Base-by-base conservation (phyloP, 257 asterid genomes). In the Przewalskia tangutica region DNA sequence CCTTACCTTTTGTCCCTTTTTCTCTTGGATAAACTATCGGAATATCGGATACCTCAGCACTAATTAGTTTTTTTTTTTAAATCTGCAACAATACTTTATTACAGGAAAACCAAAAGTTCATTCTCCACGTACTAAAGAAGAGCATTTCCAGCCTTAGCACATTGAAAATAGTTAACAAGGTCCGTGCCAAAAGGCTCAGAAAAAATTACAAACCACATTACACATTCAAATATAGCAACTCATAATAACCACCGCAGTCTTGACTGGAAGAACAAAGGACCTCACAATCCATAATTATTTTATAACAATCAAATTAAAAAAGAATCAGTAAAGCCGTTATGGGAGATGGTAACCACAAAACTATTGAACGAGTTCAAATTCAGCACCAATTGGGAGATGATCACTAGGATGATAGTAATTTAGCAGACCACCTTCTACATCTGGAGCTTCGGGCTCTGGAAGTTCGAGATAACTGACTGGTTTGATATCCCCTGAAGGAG, bases 331-430 rank as follows among this genome's bases (percentile, higher is more conserved):
- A 4, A 17, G 5, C 16, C 1, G 16, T 2, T 48, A 36, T 13
- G 36, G 75, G 36, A 34, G 1, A 65, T 65, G 75, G 27, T 3
- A 14, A 36, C 75, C 8, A 7, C 44, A 50, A 23, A 73, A 0
- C 81, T 86, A 82, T 32, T 77, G 54, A 59, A 87, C 85, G 59
- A 95, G 89, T 84, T 90, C 93, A 87, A 95, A 95, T 86, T 92
- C 99, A 56, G 95, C 94, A 78, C 99, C 99, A 38, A 94, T 90
- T 1, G 98, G 99, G 3, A 95, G 95, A 88, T 94, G 99, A 82
- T 95, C 99, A 13, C 98, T 95, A 7, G 99, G 99, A 83, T 95
- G 97, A 84, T 89, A 87, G 87, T 90, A 82, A 84, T 95, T 95
- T 4, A 98, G 99, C 85, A 94, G 86, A 8, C 99, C 94, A 18